Base-by-base conservation (phyloP, 164 flowering plant species). In the Brasenia schreberi region DNA sequence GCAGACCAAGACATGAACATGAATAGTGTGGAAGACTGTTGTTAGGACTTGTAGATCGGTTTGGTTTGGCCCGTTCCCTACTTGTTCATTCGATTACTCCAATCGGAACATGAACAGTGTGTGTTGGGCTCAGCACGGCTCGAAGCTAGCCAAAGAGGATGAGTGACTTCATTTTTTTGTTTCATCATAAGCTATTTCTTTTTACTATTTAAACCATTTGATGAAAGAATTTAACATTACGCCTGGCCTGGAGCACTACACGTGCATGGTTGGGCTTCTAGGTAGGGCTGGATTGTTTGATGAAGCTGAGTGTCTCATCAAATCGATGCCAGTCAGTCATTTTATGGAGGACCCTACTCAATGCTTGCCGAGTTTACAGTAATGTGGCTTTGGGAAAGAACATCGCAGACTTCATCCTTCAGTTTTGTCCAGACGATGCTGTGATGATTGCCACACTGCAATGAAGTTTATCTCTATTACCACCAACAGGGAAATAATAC, bases 181-280 rank as follows among this genome's bases (percentile, higher is more conserved):
- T 33, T 33, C 39, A 33, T 33, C 39, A 33, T 33, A 33, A 1
- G 39, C 39, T 1, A 33, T 1, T 33, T 33, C 39, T 33, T 80
- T 77, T 67, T 81, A 77, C 70, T 79, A 72, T 74, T 68, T 85
- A 62, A 73, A 82, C 62, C 76, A 77, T 12, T 62, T 79, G 65
- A 83, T 84, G 92, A 74, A 71, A 66, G 69, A 82, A 19, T 19
- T 66, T 68, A 77, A 81, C 0, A 66, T 84, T 33, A 76, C 69
- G 39, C 86, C 87, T 67, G 86, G 89, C 61, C 5, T 85, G 66
- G 89, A 84, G 80, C 92, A 85, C 68, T 78, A 85, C 64, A 87
- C 92, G 0, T 85, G 92, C 65, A 76, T 87, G 33, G 73, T 85
- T 64, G 80, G 84, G 42, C 84, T 87, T 33, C 69, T 84, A 33